Base-by-base conservation (phyloP, 2,329 filamentous ascomycete genomes). In the Epichloe brachyelytri region DNA sequence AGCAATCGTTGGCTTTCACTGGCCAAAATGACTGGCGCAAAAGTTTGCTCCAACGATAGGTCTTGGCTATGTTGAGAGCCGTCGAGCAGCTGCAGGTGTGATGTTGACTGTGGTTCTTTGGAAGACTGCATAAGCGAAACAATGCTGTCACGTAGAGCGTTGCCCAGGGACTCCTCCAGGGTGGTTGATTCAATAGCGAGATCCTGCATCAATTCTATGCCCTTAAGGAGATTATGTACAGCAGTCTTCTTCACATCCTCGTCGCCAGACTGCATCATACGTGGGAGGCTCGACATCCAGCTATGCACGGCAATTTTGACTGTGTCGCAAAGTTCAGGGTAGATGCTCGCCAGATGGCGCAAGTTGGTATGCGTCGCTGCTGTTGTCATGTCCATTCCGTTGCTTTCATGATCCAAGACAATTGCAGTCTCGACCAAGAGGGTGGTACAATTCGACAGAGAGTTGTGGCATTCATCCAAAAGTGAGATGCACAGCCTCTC, bases 361-460 rank as follows among this genome's bases (percentile, higher is more conserved):
- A 95, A 64, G 46, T 66, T 73, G 1, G 78, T 79, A 41, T 70
- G 65, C 7, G 68, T 60, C 14, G 69, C 54, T 7, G 66, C 64
- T 22, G 37, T 17, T n/a, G 49, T 20, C 15, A 36, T 19, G 14
- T 39, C 19, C 2, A 57, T 58, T 30, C 74, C 55, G 0, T 71
- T 71, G 19, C 79, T 69, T 1, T 74, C 67, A 17, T 76, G 70
- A 15, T 78, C 74, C 8, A 95, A 70, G 15, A 85, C 77, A 59
- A 96, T 79, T 22, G 91, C 73, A 3, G 86, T 91, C 64, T 97
- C 93, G 0, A 93, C 78, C 41, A 93, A 77, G 57, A 95, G 80
- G 0, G 77, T 65, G 3, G 80, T 69, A 48, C 85, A 88, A 30
- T 86, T 82, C 11, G 74, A 70, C 12, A 98, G 72, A 1, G 88